Conservation (phyloP, 148 eudicot species). For the Rhododendron simsii region DNA sequence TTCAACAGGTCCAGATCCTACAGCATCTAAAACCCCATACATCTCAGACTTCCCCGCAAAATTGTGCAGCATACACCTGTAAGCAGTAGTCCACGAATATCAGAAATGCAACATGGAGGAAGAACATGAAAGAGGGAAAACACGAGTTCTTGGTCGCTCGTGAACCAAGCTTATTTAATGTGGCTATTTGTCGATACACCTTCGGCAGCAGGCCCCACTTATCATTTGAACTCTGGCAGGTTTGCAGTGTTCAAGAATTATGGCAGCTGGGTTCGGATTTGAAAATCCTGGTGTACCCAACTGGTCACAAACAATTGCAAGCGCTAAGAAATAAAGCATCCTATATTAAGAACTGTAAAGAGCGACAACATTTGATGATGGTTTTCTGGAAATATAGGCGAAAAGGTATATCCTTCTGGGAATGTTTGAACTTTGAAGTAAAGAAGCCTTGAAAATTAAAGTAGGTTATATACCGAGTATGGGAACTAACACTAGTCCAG, state of each 20-base stretch:
- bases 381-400: no score
- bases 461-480: no score
- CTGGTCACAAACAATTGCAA: not conserved
- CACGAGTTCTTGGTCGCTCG: not conserved
- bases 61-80: conserved; percentile 59
- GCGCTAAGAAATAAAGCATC: not conserved
- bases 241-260: not conserved
- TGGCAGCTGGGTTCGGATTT: not conserved
- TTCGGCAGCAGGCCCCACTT: not conserved
- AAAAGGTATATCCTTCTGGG: no score
- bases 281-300: not conserved
- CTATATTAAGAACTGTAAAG: not conserved
- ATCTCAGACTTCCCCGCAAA: conserved; percentile 54
- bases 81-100: not conserved
- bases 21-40: conserved; percentile 48
- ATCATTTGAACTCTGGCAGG: not conserved
- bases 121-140: not conserved
- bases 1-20: conserved; percentile 52
- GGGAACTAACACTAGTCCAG: no score
- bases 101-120: no score
- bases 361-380: not conserved
- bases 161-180: not conserved
- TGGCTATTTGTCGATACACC: not conserved
- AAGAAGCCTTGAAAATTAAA: no score
- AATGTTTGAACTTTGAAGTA: no score